Evolutionary conservation across 148 eudicot genomes (phyloP).

Genomic region (Dianthus caryophyllus): DNA sequence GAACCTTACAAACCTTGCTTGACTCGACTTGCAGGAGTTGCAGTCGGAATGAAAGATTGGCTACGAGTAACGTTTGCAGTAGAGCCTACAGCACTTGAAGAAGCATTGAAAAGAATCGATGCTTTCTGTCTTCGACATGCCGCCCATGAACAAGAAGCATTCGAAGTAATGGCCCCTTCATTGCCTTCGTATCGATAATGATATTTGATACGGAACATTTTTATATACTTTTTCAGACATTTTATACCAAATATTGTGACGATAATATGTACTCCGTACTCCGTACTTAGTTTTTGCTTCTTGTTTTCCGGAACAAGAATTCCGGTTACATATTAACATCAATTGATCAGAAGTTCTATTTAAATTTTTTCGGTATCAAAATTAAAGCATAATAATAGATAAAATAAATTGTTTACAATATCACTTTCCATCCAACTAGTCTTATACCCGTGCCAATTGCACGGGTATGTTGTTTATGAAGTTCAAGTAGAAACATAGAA

Average conservation of each 20-base stretch:
- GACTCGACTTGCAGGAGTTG: constrained; percentile 40
- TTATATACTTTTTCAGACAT: not conserved
- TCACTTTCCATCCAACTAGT: too few species aligned
- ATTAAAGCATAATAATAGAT: too few species aligned
- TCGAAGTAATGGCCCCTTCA: not conserved
- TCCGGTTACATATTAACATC: too few species aligned
- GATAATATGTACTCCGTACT: not conserved
- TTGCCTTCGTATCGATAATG: not conserved
- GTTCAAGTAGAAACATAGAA: too few species aligned
- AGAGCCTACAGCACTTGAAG: constrained; percentile 64
- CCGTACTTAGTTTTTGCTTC: too few species aligned
- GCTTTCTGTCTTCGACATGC: constrained; percentile 35
- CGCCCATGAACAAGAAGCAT: constrained; percentile 12
- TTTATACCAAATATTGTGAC: not conserved
- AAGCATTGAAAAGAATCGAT: constrained; percentile 54
- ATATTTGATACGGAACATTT: not conserved
- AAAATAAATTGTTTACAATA: too few species aligned
- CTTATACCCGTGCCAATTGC: too few species aligned
- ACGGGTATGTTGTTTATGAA: too few species aligned
- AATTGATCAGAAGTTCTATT: too few species aligned
- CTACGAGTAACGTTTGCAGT: constrained; percentile 74
- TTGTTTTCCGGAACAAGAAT: too few species aligned
- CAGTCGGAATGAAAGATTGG: constrained; percentile 83
- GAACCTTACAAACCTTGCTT: not conserved
- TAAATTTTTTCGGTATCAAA: too few species aligned